Evolutionary conservation across 805 yeast species (phyloP).

Genomic region (Kuraishia hungarica): DNA sequence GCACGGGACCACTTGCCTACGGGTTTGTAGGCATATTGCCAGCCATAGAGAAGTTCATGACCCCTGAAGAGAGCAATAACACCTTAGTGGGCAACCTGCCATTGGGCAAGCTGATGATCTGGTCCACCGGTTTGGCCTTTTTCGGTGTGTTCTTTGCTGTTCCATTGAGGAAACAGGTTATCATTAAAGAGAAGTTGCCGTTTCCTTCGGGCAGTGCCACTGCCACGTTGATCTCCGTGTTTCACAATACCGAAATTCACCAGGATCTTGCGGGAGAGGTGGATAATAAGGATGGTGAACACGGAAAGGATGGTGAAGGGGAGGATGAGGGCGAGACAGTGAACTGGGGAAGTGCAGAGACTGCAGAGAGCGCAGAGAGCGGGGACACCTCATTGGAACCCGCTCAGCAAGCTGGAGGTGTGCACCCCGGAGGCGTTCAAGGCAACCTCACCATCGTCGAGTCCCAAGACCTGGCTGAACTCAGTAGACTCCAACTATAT

Average conservation of each 20-base stretch:
- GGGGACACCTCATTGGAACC: too few relatives aligned
- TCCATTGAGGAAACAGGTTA: slow-evolving; percentile 78
- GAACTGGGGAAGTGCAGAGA: too few relatives aligned
- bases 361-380: too few relatives aligned
- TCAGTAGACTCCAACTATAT: slow-evolving; percentile 27
- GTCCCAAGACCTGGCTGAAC: slow-evolving; percentile 21
- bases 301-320: not conserved
- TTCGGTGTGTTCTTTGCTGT: slow-evolving; percentile 96
- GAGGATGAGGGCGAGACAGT: slow-evolving; percentile 1
- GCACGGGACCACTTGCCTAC: slow-evolving; percentile 94
- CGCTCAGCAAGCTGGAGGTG: too few relatives aligned
- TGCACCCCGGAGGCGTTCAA: not conserved
- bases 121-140: slow-evolving; percentile 85
- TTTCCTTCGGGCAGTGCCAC: slow-evolving; percentile 97
- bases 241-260: slow-evolving; percentile 60
- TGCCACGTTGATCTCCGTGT: slow-evolving; percentile 82
- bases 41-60: slow-evolving; percentile 84
- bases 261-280: slow-evolving; percentile 22
- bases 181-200: slow-evolving; percentile 77
- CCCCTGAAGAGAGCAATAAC: slow-evolving; percentile 69
- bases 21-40: slow-evolving; percentile 95
- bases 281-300: not conserved
- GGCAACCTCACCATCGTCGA: slow-evolving; percentile 21
- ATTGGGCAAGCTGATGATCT: slow-evolving; percentile 51
- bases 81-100: slow-evolving; percentile 27